phyloP scores from a whole-genome alignment of 2,329 filamentous ascomycete genomes.

The Westerdykella ornata region DNA sequence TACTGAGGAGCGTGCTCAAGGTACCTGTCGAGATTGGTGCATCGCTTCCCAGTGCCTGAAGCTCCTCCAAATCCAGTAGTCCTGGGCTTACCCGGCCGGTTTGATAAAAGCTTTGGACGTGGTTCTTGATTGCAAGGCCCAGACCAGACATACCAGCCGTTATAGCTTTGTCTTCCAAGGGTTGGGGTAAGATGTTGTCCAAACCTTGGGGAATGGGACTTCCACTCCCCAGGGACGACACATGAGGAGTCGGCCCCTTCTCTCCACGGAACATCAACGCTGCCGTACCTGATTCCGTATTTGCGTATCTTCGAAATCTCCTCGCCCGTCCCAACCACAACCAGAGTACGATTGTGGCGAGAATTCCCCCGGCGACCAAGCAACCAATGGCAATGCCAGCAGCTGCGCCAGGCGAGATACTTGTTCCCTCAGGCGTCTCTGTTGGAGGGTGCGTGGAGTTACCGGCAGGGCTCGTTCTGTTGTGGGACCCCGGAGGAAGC shows the following conservation, averaged over 20 bases:
- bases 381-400: constrained; percentile 37
- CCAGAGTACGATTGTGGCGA: constrained; percentile 18
- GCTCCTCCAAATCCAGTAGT: constrained; percentile 18
- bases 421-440: constrained; percentile 1
- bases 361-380: constrained; percentile 24
- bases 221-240: background rate
- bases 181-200: constrained; percentile 22
- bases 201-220: constrained; percentile 7
- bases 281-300: constrained; percentile 12
- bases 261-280: constrained; percentile 12
- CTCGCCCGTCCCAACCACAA: constrained; percentile 15
- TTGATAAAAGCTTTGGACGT: constrained; percentile 35
- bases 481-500: too few species aligned
- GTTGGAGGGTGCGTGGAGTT: constrained; percentile 1
- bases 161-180: constrained; percentile 29
- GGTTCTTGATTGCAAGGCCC: constrained; percentile 31
- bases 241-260: constrained; percentile 12
- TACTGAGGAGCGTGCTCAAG: constrained; percentile 23
- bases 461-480: too few species aligned
- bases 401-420: constrained; percentile 15
- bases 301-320: background rate
- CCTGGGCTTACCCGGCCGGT: constrained; percentile 13
- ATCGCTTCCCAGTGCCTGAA: constrained; percentile 17
- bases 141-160: constrained; percentile 29
- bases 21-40: constrained; percentile 19